Evolutionary conservation across 768 basidiomycete species (phyloP).

Genomic region (Leccinum boreale): DNA sequence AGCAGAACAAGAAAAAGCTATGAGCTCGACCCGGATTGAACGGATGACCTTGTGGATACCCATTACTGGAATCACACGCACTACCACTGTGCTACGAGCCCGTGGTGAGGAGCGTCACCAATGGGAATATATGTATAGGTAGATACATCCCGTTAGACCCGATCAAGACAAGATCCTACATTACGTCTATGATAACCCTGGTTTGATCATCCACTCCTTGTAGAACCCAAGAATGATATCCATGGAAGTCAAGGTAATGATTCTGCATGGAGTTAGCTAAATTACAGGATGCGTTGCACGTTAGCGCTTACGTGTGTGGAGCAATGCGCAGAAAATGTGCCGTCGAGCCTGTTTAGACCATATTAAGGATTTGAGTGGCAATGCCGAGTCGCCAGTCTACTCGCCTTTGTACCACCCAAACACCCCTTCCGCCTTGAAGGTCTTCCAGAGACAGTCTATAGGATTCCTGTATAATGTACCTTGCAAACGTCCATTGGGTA

Average conservation of each 20-base stretch:
- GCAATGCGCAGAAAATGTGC: constrained; percentile 93
- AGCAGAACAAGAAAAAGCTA: not conserved
- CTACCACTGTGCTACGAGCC: constrained; percentile 32
- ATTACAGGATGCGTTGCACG: not conserved
- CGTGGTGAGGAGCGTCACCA: not conserved
- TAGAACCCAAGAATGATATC: constrained; percentile 72
- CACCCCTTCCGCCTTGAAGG: constrained; percentile 83
- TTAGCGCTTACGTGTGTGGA: constrained; percentile 73
- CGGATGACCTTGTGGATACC: constrained; percentile 42
- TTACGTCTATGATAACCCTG: constrained; percentile 10
- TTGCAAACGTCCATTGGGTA: constrained; percentile 66
- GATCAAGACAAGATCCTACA: not conserved
- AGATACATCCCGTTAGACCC: not conserved
- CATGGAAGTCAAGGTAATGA: constrained; percentile 88
- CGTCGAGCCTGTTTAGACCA: constrained; percentile 64
- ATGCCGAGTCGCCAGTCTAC: not conserved
- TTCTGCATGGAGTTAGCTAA: constrained; percentile 40
- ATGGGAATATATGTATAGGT: not conserved
- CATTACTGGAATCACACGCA: constrained; percentile 32
- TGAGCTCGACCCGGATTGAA: constrained; percentile 43
- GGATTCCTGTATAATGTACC: constrained; percentile 88
- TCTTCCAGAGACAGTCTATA: constrained; percentile 97
- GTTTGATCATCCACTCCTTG: constrained; percentile 37
- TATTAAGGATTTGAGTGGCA: not conserved
- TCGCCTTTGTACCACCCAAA: constrained; percentile 95